A percentile compares a stretch with the other conserved stretches of the same genome.
Conservation (phyloP, 805 yeast species). For the Candida cerambycidarum region DNA sequence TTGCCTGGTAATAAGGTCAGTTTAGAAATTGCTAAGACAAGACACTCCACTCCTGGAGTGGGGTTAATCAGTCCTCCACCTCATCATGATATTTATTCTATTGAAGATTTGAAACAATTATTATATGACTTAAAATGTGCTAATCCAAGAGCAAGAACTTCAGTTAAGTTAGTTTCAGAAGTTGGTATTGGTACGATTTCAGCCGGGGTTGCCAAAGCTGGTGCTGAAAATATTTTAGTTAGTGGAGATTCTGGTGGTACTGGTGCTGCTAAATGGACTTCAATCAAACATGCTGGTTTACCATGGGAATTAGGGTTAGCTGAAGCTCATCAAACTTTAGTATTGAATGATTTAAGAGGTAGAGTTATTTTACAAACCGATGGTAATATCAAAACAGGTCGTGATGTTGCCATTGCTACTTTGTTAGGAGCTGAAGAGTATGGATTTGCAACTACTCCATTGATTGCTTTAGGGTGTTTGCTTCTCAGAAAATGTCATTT, state of each 20-base stretch:
- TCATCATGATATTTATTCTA: constrained; percentile 96
- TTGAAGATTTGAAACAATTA: constrained; percentile 95
- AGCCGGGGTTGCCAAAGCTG: constrained; percentile 98
- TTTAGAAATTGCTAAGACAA: constrained; percentile 82
- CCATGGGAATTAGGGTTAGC: constrained; percentile 99
- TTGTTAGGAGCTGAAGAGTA: constrained; percentile 97
- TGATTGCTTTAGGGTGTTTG: constrained; percentile 96
- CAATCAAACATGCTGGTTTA: constrained; percentile 94
- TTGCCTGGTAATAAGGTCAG: constrained; percentile 93
- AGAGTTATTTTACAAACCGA: constrained; percentile 96
- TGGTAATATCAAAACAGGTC: constrained; percentile 95
- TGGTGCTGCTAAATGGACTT: constrained; percentile 98
- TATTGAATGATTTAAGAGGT: constrained; percentile 92
- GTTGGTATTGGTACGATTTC: constrained; percentile 99
- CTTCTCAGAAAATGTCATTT: constrained; percentile 88
- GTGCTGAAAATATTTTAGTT: constrained; percentile 92
- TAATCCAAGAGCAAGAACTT: constrained; percentile 95
- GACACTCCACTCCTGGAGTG: constrained; percentile 96
- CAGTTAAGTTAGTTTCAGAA: constrained; percentile 94
- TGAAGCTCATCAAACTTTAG: constrained; percentile 96
- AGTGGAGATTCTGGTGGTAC: constrained; percentile 99
- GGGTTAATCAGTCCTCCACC: constrained; percentile 98
- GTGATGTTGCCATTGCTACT: constrained; percentile 96
- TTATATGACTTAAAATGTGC: constrained; percentile 95
- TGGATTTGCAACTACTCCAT: constrained; percentile 97